Evolutionary conservation across 164 flowering plant genomes (phyloP).

Genomic region (Macadamia integrifolia): DNA sequence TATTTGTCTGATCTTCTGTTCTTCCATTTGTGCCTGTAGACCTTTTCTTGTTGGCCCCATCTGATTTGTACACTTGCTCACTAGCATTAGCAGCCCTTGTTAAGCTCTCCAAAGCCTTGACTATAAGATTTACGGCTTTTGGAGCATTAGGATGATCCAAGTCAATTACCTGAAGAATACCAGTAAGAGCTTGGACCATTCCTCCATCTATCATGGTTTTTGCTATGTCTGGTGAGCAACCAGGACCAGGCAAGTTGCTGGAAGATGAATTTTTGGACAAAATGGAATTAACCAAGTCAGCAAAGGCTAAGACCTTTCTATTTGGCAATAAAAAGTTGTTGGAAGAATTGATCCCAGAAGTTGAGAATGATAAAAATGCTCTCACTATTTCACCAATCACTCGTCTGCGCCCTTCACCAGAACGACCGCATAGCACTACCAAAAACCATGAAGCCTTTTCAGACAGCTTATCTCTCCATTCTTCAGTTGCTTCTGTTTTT

Average conservation of each 20-base stretch:
- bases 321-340: conserved; percentile 51
- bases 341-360: conserved; percentile 44
- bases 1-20: conserved; percentile 39
- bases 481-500: conserved; percentile 51
- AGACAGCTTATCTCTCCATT: conserved; percentile 80
- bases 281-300: conserved; percentile 70
- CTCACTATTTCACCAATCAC: conserved; percentile 72
- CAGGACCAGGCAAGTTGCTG: conserved; percentile 65
- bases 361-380: conserved; percentile 49
- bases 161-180: conserved; percentile 73
- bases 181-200: conserved; percentile 57
- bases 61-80: conserved; percentile 63
- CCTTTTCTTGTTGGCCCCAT: conserved; percentile 57
- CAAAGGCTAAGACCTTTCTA: conserved; percentile 61
- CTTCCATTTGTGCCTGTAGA: conserved; percentile 39
- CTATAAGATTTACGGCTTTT: conserved; percentile 65
- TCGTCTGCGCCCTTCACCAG: conserved; percentile 82
- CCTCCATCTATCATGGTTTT: conserved; percentile 90
- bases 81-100: conserved; percentile 89
- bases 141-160: conserved; percentile 90
- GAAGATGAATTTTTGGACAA: conserved; percentile 77
- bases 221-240: conserved; percentile 81
- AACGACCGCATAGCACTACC: conserved; percentile 82
- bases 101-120: conserved; percentile 77
- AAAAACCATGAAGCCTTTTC: conserved; percentile 87